Evolutionary conservation across 2,329 filamentous ascomycete genomes (phyloP).

Genomic region (Paracamarosporium sp.): DNA sequence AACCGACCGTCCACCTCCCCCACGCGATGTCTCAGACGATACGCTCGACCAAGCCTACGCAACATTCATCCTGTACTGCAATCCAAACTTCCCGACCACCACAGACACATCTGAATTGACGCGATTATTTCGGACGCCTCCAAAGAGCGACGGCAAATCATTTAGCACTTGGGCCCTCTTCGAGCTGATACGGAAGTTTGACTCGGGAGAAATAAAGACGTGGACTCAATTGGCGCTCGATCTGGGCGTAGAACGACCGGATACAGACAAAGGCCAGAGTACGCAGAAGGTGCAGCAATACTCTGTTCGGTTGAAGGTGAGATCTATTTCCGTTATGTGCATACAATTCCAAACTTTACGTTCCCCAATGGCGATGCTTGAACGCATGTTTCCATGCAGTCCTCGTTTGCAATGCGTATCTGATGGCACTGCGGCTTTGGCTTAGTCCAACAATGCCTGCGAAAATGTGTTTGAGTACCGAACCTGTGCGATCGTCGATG

Average conservation of each 20-base stretch:
- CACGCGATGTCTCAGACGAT: conserved; percentile 70
- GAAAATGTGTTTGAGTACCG: background rate
- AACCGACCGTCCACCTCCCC: conserved; percentile 66
- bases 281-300: conserved; percentile 95
- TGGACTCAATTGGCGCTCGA: conserved; percentile 89
- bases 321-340: conserved; percentile 12
- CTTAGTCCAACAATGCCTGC: background rate
- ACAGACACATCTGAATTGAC: conserved; percentile 74
- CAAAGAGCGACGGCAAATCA: conserved; percentile 84
- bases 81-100: conserved; percentile 76
- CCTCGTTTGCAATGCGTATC: background rate
- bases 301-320: conserved; percentile 86
- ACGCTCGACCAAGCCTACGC: conserved; percentile 85
- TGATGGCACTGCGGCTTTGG: background rate
- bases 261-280: conserved; percentile 82
- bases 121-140: conserved; percentile 78
- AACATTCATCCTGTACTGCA: conserved; percentile 87
- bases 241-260: conserved; percentile 86
- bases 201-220: conserved; percentile 85
- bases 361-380: background rate
- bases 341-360: background rate
- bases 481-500: background rate
- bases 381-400: background rate
- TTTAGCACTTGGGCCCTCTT: conserved; percentile 82
- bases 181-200: conserved; percentile 78